Evolutionary conservation across 2,329 filamentous ascomycete species (phyloP), one percentile per base, ranked within the genome.

Genomic region (Dothideomycetes sp.): DNA sequence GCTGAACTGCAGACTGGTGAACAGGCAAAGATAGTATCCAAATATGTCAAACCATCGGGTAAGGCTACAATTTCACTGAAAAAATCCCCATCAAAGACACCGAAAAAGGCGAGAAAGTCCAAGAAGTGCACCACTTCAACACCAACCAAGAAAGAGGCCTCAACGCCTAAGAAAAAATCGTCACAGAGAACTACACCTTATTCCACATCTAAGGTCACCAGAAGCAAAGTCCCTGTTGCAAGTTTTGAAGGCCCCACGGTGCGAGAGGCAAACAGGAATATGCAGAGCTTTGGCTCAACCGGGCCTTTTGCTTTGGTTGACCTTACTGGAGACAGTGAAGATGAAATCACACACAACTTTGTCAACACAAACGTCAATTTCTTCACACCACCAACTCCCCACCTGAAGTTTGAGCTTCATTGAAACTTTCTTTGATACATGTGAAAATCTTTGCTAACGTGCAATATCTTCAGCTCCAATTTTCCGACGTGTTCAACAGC

Each of bases 401-500:
- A n/a, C n/a, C 22, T 27, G 16, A 15, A 13, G 12, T 19, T 25
- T 22, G 19, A 23, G 16, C 27, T 31, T 19, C 15, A 11, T 15
- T 29, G 8, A 9, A 20, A 30, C 5, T 19, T 7, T 28, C 31
- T 27, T 20, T 5, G 10, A 16, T 23, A 8, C 16, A 15, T 11
- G 10, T 23, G 12, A 24, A 31, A 16, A 37, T 8, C 5, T 22
- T 12, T 15, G 30, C 37, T 41, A 29, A 41, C 12, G 22, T 33
- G 10, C 28, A 25, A 41, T 22, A n/a, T 9, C 31, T 15, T n/a
- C 30, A 15, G 20, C 20, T 25, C 47, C 48, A 15, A 34, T 39
- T 15, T 54, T 54, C 33, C 51, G 45, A 17, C 49, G 51, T 24
- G 49, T 47, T 16, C 43, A 45, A 25, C 12, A 44, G 5, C 36